Evolutionary conservation across 768 basidiomycete species (phyloP), one percentile per base, ranked within the genome.

Genomic region (Myochromella boudieri): DNA sequence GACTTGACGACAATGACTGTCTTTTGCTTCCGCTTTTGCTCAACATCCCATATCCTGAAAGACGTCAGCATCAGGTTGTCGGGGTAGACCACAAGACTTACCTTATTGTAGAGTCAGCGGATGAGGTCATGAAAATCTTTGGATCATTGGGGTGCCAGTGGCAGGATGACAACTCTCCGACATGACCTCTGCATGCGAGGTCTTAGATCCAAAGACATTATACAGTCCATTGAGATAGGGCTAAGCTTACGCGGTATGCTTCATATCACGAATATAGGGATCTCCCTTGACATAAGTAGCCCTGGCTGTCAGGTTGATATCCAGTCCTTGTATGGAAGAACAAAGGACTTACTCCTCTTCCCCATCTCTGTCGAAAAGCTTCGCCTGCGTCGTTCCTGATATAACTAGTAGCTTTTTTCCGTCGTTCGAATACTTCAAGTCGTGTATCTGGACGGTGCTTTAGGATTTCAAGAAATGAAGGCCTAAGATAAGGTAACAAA

Each of bases 221-320:
- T 40, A 2, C 3, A 28, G 10, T 4, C n/a, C 15, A 51, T 33
- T 37, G 10, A 22, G n/a, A 44, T 55, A 51, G 7, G 22, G 48
- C 17, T 12, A 51, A 7, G 72, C 93, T 55, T 58, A 95, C 95
- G 87, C 78, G n/a, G 97, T 99, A 62, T 98, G 87, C 67, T 92
- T 92, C 91, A 99, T 95, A 68, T 99, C 97, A 46, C 97, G 87
- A 56, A 99, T 90, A 65, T 98, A 99, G 49, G 90, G 91, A 68
- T 99, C 97, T 26, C 97, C 97, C 70, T 98, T 98, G 61, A 92
- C 75, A 64, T 78, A 87, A 48, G 84, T 84, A 52, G 84, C 82
- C 68, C 88, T 87, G 59, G 46, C 45, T 58, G 72, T 76, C 69
- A 76, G 71, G 73, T 81, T 64, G 67, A 71, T 64, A 74, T 66